These are phyloP conservation scores for Cadophora malorum DNA, from an alignment of 2,329 filamentous ascomycete genomes.

Conservation along the genomic window DNA sequence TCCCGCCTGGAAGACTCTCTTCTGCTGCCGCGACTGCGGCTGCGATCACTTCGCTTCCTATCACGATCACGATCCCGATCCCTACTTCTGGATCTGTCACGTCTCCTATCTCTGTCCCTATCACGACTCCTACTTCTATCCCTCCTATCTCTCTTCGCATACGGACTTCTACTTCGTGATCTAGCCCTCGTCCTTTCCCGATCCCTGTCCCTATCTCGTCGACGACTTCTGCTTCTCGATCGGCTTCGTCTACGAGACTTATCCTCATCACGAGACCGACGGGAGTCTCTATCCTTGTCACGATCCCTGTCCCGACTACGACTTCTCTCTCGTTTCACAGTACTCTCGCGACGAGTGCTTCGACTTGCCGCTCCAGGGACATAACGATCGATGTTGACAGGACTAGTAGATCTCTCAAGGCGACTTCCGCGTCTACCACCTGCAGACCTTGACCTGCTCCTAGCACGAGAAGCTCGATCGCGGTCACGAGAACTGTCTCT, in stretches of 20 bases:
- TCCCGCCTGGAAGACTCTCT: conserved; percentile 20
- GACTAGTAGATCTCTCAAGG: conserved; percentile 44
- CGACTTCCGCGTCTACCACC: conserved; percentile 39
- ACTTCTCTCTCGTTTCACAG: conserved; percentile 39
- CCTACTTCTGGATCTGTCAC: conserved; percentile 33
- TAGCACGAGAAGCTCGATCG: conserved; percentile 42
- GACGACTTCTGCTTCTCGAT: conserved; percentile 35
- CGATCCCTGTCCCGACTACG: conserved; percentile 38
- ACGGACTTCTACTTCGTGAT: conserved; percentile 32
- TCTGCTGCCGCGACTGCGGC: conserved; percentile 18
- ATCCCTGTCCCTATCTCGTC: conserved; percentile 32
- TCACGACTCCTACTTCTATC: conserved; percentile 36
- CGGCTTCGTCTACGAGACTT: conserved; percentile 30
- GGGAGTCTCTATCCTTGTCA: conserved; percentile 34
- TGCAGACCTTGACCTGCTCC: conserved; percentile 43
- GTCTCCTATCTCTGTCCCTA: conserved; percentile 33
- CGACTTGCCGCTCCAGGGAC: conserved; percentile 40
- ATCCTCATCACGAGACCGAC: conserved; percentile 30
- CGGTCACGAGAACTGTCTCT: conserved; percentile 44
- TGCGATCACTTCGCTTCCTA: conserved; percentile 24
- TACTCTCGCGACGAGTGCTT: conserved; percentile 37
- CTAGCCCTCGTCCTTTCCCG: conserved; percentile 30
- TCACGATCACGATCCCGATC: conserved; percentile 39
- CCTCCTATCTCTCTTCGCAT: conserved; percentile 32
- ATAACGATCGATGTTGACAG: conserved; percentile 45